Conservation (phyloP, 306 rosid genomes). For the Prunus mume region DNA sequence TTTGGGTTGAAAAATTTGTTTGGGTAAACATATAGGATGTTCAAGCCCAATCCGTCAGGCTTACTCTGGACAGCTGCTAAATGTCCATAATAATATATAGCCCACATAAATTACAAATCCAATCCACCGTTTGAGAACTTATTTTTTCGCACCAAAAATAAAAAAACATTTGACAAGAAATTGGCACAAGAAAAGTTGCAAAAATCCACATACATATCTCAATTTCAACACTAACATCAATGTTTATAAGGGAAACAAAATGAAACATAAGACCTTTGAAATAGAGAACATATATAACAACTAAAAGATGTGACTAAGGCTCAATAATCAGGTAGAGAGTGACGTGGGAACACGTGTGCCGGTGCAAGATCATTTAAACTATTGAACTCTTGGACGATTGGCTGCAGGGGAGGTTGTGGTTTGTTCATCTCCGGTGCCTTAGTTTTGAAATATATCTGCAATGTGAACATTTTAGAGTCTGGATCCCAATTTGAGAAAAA, state of each 20-base stretch:
- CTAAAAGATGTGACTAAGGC: not conserved
- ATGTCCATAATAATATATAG: no score
- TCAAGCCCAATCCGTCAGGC: not conserved
- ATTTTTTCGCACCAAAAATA: no score
- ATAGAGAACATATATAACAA: not conserved
- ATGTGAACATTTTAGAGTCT: constrained; percentile 92
- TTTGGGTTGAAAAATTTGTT: not conserved
- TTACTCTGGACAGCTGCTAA: no score
- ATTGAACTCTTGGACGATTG: constrained; percentile 42
- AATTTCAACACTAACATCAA: no score
- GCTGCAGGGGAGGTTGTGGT: constrained; percentile 65
- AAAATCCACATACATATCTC: no score
- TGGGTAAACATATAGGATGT: not conserved
- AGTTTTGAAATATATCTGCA: constrained; percentile 82
- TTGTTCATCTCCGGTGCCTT: constrained; percentile 85
- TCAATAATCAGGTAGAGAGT: constrained; percentile 22
- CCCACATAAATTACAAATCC: not conserved
- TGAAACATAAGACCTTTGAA: not conserved
- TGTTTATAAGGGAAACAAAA: not conserved
- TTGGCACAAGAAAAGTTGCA: no score
- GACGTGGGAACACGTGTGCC: no score
- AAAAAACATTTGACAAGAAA: no score
- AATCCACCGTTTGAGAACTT: not conserved
- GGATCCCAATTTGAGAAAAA: constrained; percentile 99
- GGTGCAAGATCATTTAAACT: no score